Evolutionary conservation across 257 asterid genomes (phyloP), one percentile per base, ranked within the genome.

Genomic region (Plantago major): DNA sequence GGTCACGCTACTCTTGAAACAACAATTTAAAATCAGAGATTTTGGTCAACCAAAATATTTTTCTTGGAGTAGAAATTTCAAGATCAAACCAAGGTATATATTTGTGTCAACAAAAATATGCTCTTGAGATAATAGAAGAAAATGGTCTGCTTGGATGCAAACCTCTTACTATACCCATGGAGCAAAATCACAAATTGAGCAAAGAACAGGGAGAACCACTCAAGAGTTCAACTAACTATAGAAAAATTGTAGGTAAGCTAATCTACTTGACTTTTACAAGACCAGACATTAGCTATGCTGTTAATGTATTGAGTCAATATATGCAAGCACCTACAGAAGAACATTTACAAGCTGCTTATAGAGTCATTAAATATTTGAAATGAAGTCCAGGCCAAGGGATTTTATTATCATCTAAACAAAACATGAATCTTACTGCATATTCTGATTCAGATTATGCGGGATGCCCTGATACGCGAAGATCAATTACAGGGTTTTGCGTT

Each of bases 61-160:
- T 60, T 18, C 51, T 43, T 43, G 64, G 42, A 5, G 43, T 60
- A 11, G 53, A 60, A 45, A 11, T 10, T 5, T 33, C 64, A 10
- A 11, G 64, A 60, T 60, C 64, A 7, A 60, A 60, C 42, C 13
- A 60, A 42, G 40, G 53, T 11, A 57, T 38, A 4, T 10, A 0
- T 38, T 6, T 57, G 12, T 6, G n/a, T 13, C 52, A 55, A 57
- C 13, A 14, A 42, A 57, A 40, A 38, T 33, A 40, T 42, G 45
- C 43, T 2, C 5, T 57, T 13, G 62, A 57, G 3, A 30, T 57
- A 8, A 8, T 57, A 11, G 44, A 33, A 14, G 22, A 57, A 5
- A 6, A 10, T 0, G 46, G 62, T 10, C 3, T 57, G 47, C 3
- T 7, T 4, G 44, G 47, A 6, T 57, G 47, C 12, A 57, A 57